These are phyloP conservation scores for Apiospora arundinis DNA, from an alignment of 2,329 filamentous ascomycete genomes.

Conservation along the genomic window DNA sequence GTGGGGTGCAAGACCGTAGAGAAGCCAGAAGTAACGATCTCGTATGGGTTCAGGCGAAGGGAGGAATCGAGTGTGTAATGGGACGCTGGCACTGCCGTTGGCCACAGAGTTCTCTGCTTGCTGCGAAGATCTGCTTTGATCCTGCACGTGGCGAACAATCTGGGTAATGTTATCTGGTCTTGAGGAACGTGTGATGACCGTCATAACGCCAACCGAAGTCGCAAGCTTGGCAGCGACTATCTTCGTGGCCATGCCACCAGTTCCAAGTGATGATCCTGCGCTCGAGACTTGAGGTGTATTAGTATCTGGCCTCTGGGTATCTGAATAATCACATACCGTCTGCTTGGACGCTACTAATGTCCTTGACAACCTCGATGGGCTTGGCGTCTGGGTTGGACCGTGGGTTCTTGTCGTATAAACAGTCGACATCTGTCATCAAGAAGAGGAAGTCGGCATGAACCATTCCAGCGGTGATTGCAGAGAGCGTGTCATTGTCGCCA, in stretches of 20 bases:
- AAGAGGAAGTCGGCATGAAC: conserved; percentile 96
- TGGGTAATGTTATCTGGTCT: conserved; percentile 89
- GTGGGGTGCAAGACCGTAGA: conserved; percentile 89
- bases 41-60: conserved; percentile 84
- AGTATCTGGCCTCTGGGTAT: not conserved
- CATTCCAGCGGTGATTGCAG: conserved; percentile 96
- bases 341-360: conserved; percentile 81
- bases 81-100: conserved; percentile 51
- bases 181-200: conserved; percentile 92
- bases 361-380: conserved; percentile 90
- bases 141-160: conserved; percentile 83
- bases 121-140: conserved; percentile 49
- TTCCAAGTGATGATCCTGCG: conserved; percentile 86
- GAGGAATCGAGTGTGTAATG: conserved; percentile 91
- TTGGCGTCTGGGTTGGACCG: conserved; percentile 83
- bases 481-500: conserved; percentile 97
- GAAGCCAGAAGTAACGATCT: conserved; percentile 95
- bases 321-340: conserved; percentile 62
- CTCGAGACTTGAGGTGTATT: conserved; percentile 70
- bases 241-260: conserved; percentile 97
- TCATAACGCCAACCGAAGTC: conserved; percentile 93
- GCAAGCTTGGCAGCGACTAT: conserved; percentile 92
- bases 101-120: conserved; percentile 48
- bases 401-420: conserved; percentile 95
- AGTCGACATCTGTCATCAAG: conserved; percentile 98